Evolutionary conservation across 1,139 yeast species (phyloP).

Genomic region (Torulaspora pretoriensis): DNA sequence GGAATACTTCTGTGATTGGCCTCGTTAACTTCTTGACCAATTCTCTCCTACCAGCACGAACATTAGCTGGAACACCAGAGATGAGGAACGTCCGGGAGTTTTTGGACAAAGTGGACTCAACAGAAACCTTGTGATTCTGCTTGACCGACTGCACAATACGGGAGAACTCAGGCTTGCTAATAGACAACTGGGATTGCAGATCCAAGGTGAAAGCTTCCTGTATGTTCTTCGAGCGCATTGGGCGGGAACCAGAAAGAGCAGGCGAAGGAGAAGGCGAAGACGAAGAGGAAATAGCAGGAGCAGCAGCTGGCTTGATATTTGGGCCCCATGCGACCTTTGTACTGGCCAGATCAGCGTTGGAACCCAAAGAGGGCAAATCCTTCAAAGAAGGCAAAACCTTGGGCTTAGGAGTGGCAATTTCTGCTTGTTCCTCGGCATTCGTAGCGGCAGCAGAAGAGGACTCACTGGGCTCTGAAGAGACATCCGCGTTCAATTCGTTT

Average conservation of each 20-base stretch:
- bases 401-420: slow-evolving; percentile 22
- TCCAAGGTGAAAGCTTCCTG: slow-evolving; percentile 74
- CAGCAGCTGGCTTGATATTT: slow-evolving; percentile 40
- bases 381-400: slow-evolving; percentile 42
- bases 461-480: slow-evolving; percentile 23
- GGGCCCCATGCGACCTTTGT: slow-evolving; percentile 44
- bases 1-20: slow-evolving; percentile 58
- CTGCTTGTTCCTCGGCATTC: slow-evolving; percentile 8
- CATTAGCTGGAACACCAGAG: slow-evolving; percentile 69
- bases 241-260: slow-evolving; percentile 26
- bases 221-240: slow-evolving; percentile 45
- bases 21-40: slow-evolving; percentile 74
- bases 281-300: slow-evolving; percentile 36
- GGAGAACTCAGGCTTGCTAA: slow-evolving; percentile 61
- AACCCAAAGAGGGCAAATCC: slow-evolving; percentile 75
- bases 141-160: slow-evolving; percentile 61
- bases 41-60: slow-evolving; percentile 69
- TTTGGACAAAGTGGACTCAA: slow-evolving; percentile 84
- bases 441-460: slow-evolving; percentile 7
- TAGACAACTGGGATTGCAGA: slow-evolving; percentile 60
- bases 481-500: slow-evolving; percentile 16
- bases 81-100: slow-evolving; percentile 76
- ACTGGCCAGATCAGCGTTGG: slow-evolving; percentile 40
- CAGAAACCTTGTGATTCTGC: slow-evolving; percentile 57
- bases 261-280: slow-evolving; percentile 31